These are phyloP conservation scores for Styphnolobium japonicum DNA, from an alignment of 306 rosid species.

Conservation along the genomic window DNA sequence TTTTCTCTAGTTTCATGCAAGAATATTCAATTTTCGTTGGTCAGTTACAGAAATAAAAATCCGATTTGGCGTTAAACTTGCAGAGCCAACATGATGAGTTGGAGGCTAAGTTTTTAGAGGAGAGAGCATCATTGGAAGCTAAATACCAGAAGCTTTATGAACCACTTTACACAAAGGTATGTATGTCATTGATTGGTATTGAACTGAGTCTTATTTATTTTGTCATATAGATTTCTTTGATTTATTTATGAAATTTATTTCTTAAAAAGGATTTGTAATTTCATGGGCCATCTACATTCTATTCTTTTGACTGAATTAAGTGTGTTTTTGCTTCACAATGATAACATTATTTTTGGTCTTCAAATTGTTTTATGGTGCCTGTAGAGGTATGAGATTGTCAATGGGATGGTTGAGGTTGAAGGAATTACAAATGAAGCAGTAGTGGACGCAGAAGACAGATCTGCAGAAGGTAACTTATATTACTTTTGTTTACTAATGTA, in stretches of 20 bases:
- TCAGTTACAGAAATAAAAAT: not conserved
- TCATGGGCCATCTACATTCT: not conserved
- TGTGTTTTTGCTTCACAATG: slow-evolving; percentile 18
- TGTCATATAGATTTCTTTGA: not conserved
- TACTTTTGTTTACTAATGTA: not conserved
- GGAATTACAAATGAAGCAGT: slow-evolving; percentile 33
- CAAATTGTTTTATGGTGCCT: slow-evolving; percentile 15
- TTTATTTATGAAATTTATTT: not conserved
- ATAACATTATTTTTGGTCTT: not conserved
- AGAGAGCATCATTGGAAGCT: slow-evolving; percentile 47
- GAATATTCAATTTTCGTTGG: not conserved
- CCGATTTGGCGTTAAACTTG: slow-evolving; percentile 15
- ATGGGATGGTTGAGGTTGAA: slow-evolving; percentile 44
- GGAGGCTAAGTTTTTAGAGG: slow-evolving; percentile 48
- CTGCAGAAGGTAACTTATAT: slow-evolving; percentile 26
- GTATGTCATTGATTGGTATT: not conserved
- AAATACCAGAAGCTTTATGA: slow-evolving; percentile 49
- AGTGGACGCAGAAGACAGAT: slow-evolving; percentile 25
- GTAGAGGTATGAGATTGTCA: slow-evolving; percentile 55
- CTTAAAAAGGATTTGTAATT: slow-evolving; percentile 1
- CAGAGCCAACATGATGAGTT: slow-evolving; percentile 40
- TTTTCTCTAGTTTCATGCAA: not conserved
- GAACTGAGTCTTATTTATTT: slow-evolving; percentile 6
- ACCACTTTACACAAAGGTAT: slow-evolving; percentile 48
- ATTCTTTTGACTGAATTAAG: not conserved